Base-by-base conservation (phyloP, 1,284 basidiomycete genomes). In the Mycena sp. region DNA sequence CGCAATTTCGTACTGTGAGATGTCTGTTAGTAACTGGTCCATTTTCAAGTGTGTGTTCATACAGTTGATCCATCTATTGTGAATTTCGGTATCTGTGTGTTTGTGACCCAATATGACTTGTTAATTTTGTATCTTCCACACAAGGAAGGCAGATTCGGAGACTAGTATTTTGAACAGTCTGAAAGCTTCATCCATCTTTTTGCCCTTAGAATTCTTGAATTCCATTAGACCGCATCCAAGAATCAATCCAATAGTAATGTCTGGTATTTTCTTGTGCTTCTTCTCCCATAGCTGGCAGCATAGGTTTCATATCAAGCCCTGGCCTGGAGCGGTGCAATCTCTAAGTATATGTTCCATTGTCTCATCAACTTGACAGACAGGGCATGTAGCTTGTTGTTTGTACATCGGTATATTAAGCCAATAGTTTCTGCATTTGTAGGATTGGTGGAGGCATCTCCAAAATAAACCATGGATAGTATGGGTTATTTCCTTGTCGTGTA, bases 391-490 rank as follows among this genome's bases (percentile, higher is more conserved):
- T 14, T 14, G 14, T 7, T 35, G 32, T 35, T 35, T 14, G 14
- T 35, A 35, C 14, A 14, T 35, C 6, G 19, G 21, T 21, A 45
- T 45, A 23, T 45, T 45, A 5, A 5, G 26, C 44, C 44, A 45
- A 17, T 28, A 28, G 6, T 11, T 6, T 4, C 44, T 25, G 28
- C 23, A 28, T 45, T 45, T 45, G n/a, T 28, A 45, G 23, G 44
- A 46, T 46, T 56, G 53, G 19, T 56, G 53, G 7, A 56, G 30
- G 23, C 30, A 17, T 50, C 65, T 75, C 76, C 76, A 80, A 10
- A 79, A 37, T 65, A 76, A 79, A 48, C 72, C 67, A 6, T 69
- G 25, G 0, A 65, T 64, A 26, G 71, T 72, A 1, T 64, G 57
- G 0, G 69, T 38, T 12, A 78, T 44, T 45, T 73, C 67, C 50